These are phyloP conservation scores for Picochlorum sp. DNA, from an alignment of 139 green algal species.

Conservation along the genomic window DNA sequence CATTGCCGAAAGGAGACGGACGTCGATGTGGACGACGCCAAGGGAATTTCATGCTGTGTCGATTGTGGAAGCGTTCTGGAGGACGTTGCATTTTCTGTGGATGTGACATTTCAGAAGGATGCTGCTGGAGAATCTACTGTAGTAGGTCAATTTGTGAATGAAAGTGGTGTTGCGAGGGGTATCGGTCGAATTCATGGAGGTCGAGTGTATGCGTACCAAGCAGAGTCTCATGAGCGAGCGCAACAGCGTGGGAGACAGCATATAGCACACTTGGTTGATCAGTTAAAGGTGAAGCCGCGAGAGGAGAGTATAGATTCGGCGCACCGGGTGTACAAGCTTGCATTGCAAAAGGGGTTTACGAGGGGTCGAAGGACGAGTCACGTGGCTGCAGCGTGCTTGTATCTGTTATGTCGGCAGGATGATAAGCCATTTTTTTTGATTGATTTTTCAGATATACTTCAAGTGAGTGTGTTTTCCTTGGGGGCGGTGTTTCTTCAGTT, in stretches of 20 bases:
- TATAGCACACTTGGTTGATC: slow-evolving; percentile 68
- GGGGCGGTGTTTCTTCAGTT: slow-evolving; percentile 89
- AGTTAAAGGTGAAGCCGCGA: slow-evolving; percentile 64
- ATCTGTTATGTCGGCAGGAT: slow-evolving; percentile 93
- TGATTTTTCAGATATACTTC: slow-evolving; percentile 87
- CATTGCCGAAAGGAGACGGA: slow-evolving; percentile 45
- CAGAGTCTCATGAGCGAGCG: slow-evolving; percentile 77
- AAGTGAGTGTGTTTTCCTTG: slow-evolving; percentile 63
- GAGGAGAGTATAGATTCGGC: slow-evolving; percentile 59
- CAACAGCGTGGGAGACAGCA: slow-evolving; percentile 64
- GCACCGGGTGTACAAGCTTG: slow-evolving; percentile 76
- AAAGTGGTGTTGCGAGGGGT: slow-evolving; percentile 44
- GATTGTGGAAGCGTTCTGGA: slow-evolving; percentile 84
- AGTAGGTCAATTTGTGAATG: slow-evolving; percentile 78
- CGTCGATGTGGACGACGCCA: slow-evolving; percentile 57
- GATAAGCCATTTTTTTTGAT: slow-evolving; percentile 95
- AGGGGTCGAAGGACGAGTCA: slow-evolving; percentile 75
- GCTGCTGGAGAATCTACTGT: slow-evolving; percentile 60
- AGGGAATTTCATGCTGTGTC: slow-evolving; percentile 79
- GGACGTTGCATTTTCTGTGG: slow-evolving; percentile 72
- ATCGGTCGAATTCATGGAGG: slow-evolving; percentile 57
- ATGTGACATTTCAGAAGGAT: slow-evolving; percentile 83
- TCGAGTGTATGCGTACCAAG: slow-evolving; percentile 59
- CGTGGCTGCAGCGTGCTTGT: slow-evolving; percentile 89
- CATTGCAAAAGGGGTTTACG: slow-evolving; percentile 88